phyloP scores from a whole-genome alignment of 2,329 filamentous ascomycete species.

The Aspergillus ustus region DNA sequence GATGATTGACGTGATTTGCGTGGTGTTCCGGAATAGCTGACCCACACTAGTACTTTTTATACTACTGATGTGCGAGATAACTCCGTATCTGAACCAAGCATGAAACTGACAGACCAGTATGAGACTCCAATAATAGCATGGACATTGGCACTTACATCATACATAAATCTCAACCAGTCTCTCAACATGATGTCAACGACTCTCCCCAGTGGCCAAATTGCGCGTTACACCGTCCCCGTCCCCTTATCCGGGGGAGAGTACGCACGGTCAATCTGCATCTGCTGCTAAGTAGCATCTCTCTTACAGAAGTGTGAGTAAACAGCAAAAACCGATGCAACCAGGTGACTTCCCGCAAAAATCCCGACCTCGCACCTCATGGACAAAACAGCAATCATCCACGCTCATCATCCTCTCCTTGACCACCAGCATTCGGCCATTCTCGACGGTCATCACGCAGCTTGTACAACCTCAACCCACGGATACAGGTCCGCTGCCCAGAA shows the following conservation, averaged over 20 bases:
- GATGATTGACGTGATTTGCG: constrained; percentile 6
- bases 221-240: background rate
- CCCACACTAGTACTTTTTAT: background rate
- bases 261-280: background rate
- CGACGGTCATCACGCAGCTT: background rate
- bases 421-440: background rate
- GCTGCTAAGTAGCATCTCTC: background rate
- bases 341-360: background rate
- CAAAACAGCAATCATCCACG: background rate
- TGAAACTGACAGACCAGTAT: background rate
- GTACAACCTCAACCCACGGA: constrained; percentile 3
- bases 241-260: background rate
- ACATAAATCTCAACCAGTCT: background rate
- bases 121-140: background rate
- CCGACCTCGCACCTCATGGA: background rate
- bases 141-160: background rate
- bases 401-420: background rate
- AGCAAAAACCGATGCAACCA: background rate
- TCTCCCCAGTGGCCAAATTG: background rate
- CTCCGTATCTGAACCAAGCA: background rate
- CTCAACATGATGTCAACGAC: constrained; percentile 7
- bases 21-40: constrained; percentile 7
- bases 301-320: background rate
- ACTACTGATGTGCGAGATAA: background rate
- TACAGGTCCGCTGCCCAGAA: background rate